Evolutionary conservation across 108 stramenopile genomes (phyloP).

Genomic region (Mayamaea pseudoterrestris): DNA sequence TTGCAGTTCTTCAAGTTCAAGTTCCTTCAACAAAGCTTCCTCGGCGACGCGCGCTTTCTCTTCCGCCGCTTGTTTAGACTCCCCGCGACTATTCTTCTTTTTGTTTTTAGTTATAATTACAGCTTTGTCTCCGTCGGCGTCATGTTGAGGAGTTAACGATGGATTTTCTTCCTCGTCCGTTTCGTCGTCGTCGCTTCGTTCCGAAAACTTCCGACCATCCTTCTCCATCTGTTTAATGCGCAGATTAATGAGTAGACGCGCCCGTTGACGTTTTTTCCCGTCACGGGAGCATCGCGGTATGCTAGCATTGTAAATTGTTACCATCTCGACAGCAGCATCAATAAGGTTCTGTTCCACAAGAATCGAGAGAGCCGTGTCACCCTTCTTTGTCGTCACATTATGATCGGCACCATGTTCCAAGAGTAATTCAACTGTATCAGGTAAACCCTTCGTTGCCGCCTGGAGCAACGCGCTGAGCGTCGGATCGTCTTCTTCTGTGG

Average conservation of each 20-base stretch:
- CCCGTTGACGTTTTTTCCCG: slow-evolving; percentile 83
- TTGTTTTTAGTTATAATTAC: slow-evolving; percentile 33
- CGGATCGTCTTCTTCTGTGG: slow-evolving; percentile 87
- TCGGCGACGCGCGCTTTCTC: slow-evolving; percentile 72
- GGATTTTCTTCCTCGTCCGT: slow-evolving; percentile 43
- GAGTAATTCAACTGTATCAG: slow-evolving; percentile 73
- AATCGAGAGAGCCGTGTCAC: slow-evolving; percentile 86
- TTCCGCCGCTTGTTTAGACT: slow-evolving; percentile 45
- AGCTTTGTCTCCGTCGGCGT: slow-evolving; percentile 17
- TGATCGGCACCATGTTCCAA: slow-evolving; percentile 79
- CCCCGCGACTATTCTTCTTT: slow-evolving; percentile 33
- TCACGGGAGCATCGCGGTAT: slow-evolving; percentile 85
- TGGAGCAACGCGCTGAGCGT: slow-evolving; percentile 78
- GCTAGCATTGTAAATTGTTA: slow-evolving; percentile 83
- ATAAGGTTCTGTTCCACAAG: slow-evolving; percentile 85
- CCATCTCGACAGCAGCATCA: slow-evolving; percentile 88
- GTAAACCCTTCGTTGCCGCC: slow-evolving; percentile 82
- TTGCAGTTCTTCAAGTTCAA: slow-evolving; percentile 63
- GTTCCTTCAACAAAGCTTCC: slow-evolving; percentile 67
- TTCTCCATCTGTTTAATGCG: slow-evolving; percentile 68
- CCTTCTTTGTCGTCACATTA: slow-evolving; percentile 86
- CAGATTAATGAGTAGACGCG: slow-evolving; percentile 75
- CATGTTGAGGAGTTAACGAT: slow-evolving; percentile 15
- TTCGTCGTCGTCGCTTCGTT: slow-evolving; percentile 6
- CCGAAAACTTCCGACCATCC: slow-evolving; percentile 26